Base-by-base conservation (phyloP, 2,329 filamentous ascomycete genomes). In the Neofusicoccum cordaticola region DNA sequence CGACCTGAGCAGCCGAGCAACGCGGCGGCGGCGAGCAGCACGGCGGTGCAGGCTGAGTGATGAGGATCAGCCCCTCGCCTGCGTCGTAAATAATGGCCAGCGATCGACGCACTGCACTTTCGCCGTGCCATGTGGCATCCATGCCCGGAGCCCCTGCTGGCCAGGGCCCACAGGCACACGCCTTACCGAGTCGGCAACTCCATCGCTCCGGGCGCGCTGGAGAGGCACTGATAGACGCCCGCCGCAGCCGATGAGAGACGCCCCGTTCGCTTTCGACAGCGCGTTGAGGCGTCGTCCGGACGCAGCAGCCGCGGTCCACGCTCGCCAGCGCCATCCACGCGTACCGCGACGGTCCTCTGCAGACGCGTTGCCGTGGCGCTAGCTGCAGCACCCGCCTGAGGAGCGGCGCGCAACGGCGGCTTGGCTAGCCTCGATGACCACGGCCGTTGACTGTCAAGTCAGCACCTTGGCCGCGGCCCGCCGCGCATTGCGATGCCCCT, bases 81-180 rank as follows among this genome's bases (percentile, higher is more conserved):
- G 41, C 39, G 22, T 9, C 8, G 39, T 7, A 12, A 8, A n/a
- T 17, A 13, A 15, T 11, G 15, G 22, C 22, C 12, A 44, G 56
- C 56, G 27, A 47, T 60, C 56, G 56, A 35, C 53, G 39, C 35
- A 19, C 53, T 17, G 41, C 37, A 31, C 27, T 19, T 17, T 34
- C 4, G 39, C 53, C 6, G 53, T 57, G 53, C 56, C 56, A 60
- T 60, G 56, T 60, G 56, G 56, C 56, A 60, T 60, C 56, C 56
- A 60, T 60, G 56, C n/a, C 53, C n/a, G n/a, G 4, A 11, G 27
- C 22, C 31, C 35, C 11, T 9, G 22, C 53, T 35, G 53, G 27
- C n/a, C 52, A 56, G 35, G 52, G 52, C 52, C 52, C 52, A 56
- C 52, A 27, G 8, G 17, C 19, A 22, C 17, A 48, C 45, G 52